phyloP scores from a whole-genome alignment of 768 basidiomycete species.

The Auricularia auricula-judae region DNA sequence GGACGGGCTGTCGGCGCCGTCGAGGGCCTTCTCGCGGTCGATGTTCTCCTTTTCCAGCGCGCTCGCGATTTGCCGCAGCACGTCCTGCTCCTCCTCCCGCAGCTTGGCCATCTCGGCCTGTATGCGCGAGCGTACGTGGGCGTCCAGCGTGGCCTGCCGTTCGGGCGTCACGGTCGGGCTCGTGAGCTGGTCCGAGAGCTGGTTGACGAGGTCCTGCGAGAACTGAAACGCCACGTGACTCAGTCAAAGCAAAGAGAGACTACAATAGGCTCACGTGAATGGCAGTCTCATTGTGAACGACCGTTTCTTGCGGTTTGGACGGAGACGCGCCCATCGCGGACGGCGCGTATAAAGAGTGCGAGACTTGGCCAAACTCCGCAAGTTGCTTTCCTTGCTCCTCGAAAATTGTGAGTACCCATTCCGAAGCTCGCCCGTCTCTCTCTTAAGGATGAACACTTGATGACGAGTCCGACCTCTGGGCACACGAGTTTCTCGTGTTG shows the following conservation, averaged over 20 bases:
- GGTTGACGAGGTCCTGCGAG: conserved; percentile 72
- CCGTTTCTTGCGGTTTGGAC: conserved; percentile 52
- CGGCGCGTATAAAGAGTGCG: background rate
- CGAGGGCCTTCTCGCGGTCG: conserved; percentile 54
- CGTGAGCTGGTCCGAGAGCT: conserved; percentile 54
- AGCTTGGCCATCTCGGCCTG: conserved; percentile 54
- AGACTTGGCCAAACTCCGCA: background rate
- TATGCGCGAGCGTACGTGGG: conserved; percentile 62
- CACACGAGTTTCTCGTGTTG: conserved; percentile 43
- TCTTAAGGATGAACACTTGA: conserved; percentile 39
- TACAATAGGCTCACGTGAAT: conserved; percentile 25
- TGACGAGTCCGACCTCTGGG: conserved; percentile 73
- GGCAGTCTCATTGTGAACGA: conserved; percentile 42
- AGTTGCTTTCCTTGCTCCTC: background rate
- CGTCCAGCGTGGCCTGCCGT: conserved; percentile 65
- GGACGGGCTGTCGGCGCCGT: conserved; percentile 30
- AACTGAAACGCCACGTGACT: conserved; percentile 36
- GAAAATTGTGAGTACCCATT: conserved; percentile 1
- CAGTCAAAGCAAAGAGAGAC: background rate
- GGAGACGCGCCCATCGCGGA: conserved; percentile 53
- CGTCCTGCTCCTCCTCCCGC: conserved; percentile 55
- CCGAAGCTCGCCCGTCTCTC: conserved; percentile 3
- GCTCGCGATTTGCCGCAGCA: conserved; percentile 61
- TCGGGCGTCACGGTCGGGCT: conserved; percentile 50
- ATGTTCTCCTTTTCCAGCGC: conserved; percentile 84